Evolutionary conservation across 1,139 yeast genomes (phyloP).

Genomic region (Kodamaea fungicola): DNA sequence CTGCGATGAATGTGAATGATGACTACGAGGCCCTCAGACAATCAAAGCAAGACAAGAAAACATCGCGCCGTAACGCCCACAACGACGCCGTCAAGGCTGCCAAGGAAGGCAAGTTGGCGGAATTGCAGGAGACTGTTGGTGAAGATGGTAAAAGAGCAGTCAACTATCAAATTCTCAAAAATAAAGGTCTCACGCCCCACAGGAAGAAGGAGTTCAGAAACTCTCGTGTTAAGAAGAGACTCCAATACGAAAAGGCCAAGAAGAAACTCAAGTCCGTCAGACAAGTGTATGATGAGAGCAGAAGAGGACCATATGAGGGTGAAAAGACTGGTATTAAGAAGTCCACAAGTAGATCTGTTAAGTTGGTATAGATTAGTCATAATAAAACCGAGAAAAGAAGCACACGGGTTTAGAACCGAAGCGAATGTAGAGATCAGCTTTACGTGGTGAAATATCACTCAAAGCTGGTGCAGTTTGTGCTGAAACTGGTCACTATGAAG

Average conservation of each 20-base stretch:
- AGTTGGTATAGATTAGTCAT: constrained; percentile 39
- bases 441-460: too few relatives aligned
- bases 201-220: constrained; percentile 92
- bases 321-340: constrained; percentile 97
- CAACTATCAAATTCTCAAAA: constrained; percentile 88
- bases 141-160: constrained; percentile 91
- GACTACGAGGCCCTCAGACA: constrained; percentile 51
- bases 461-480: too few relatives aligned
- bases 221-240: constrained; percentile 97
- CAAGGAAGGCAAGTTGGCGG: constrained; percentile 77
- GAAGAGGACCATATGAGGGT: constrained; percentile 84
- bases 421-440: too few relatives aligned
- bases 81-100: constrained; percentile 73
- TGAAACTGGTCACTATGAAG: too few relatives aligned
- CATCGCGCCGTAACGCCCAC: constrained; percentile 62
- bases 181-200: constrained; percentile 91
- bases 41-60: constrained; percentile 45
- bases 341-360: constrained; percentile 81
- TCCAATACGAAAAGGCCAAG: constrained; percentile 91
- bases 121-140: constrained; percentile 61
- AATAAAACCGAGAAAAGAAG: neutral
- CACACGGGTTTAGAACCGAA: neutral
- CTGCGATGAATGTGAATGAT: constrained; percentile 36
- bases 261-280: constrained; percentile 90
- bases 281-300: constrained; percentile 72